A percentile compares a stretch with the other conserved stretches of the same genome.
phyloP scores from a whole-genome alignment of 2,329 filamentous ascomycete genomes.

The Stachybotrys echinatus region DNA sequence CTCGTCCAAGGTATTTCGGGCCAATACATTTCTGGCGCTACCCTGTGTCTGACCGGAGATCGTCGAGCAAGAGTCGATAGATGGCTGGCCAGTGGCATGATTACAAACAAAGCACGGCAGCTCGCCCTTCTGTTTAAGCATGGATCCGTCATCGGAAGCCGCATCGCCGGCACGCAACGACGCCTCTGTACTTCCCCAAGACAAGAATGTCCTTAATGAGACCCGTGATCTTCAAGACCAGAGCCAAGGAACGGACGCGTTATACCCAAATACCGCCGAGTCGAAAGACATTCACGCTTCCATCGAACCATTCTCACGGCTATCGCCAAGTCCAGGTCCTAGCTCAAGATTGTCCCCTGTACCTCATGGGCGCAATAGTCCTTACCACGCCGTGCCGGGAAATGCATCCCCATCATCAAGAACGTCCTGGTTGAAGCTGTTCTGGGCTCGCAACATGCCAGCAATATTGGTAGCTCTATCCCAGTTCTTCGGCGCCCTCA shows the following conservation, averaged over 20 bases:
- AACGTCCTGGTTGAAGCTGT: neutral
- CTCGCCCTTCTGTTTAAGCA: neutral
- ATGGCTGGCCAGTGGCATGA: neutral
- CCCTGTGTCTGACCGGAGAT: neutral
- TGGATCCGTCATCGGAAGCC: neutral
- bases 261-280: neutral
- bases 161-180: neutral
- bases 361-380: slow-evolving; percentile 6
- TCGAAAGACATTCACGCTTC: neutral
- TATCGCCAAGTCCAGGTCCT: slow-evolving; percentile 15
- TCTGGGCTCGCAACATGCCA: slow-evolving; percentile 52
- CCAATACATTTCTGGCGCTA: neutral
- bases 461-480: slow-evolving; percentile 67
- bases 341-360: slow-evolving; percentile 12
- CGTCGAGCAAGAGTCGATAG: neutral
- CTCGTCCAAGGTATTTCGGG: neutral
- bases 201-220: neutral
- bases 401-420: neutral
- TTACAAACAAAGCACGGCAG: neutral
- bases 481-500: slow-evolving; percentile 76
- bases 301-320: neutral
- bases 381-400: slow-evolving; percentile 1
- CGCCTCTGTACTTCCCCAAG: neutral
- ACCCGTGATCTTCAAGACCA: neutral
- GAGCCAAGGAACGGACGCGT: neutral